Base-by-base conservation (phyloP, 140 eudicot species). In the Flaveria floridana region DNA sequence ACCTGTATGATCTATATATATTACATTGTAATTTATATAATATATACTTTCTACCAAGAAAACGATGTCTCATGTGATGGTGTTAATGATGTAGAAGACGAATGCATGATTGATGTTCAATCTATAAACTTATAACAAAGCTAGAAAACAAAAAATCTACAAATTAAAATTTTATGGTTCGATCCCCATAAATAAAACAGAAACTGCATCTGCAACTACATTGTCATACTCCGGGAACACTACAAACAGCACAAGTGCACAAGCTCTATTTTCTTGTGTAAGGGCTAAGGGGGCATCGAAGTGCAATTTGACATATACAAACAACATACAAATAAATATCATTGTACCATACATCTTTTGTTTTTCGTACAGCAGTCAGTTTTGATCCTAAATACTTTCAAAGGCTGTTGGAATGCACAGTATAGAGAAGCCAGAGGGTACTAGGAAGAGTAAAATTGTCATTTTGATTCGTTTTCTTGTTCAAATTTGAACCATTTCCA, bases 401-500 rank as follows among this genome's bases (percentile, higher is more conserved):
- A 46, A 61, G 12, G 1, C 65, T 39, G 6, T 52, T 67, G 15
- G 26, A 78, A 70, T 59, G 6, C 70, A 21, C 63, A 3, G 19
- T 21, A 30, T 72, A 34, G 51, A 65, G 48, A n/a, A 20, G 51
- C 11, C 44, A 56, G 25, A 21, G 71, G 75, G 53, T 41, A 7
- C 25, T 78, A 61, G 41, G 42, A 59, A 58, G 70, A 53, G 46
- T 67, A 67, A 26, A 25, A 16, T 34, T n/a, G 74, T 79, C 82
- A 72, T 56, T 75, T 79, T 47, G 73, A 62, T 70, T 77, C 81
- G 44, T 68, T 47, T 39, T 81, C 85, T 61, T 71, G 76, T 77
- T 85, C 86, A 25, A 93, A 93, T 61, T 73, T 85, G 77, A 93
- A 90, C 98, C 98, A 93, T 71, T 85, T 82, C 98, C 98, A 93